phyloP scores from a whole-genome alignment of 192 early-diverging fungal genomes.

The Gamsiella multidivaricata region DNA sequence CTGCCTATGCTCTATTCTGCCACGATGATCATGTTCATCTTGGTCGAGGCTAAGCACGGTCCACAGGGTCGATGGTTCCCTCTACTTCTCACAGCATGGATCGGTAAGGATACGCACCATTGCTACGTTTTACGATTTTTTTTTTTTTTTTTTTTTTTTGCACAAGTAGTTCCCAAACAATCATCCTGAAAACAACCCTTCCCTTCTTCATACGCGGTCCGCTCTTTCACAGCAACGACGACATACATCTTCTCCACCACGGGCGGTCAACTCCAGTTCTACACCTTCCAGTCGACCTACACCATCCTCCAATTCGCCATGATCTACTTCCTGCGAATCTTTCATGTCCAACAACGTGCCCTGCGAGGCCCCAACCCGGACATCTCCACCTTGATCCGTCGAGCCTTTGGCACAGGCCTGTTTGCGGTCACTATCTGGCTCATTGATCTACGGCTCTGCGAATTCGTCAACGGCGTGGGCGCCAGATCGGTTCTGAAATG shows the following conservation, averaged over 20 bases:
- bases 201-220: too few relatives aligned
- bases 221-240: constrained; percentile 27
- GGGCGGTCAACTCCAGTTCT: constrained; percentile 22
- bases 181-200: too few relatives aligned
- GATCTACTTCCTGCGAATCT: constrained; percentile 24
- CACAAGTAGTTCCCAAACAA: too few relatives aligned
- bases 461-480: constrained; percentile 34
- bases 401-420: constrained; percentile 8
- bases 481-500: constrained; percentile 12
- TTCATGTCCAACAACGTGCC: constrained; percentile 25
- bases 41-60: constrained; percentile 54
- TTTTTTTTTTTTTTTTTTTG: background rate
- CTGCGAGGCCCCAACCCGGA: background rate
- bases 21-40: constrained; percentile 46
- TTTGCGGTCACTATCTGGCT: constrained; percentile 41
- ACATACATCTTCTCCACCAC: constrained; percentile 42
- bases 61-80: constrained; percentile 58
- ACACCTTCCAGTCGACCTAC: constrained; percentile 37
- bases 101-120: too few relatives aligned
- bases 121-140: background rate
- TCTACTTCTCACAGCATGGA: constrained; percentile 56
- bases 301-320: constrained; percentile 29
- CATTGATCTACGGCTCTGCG: constrained; percentile 39
- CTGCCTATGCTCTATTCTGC: constrained; percentile 51
- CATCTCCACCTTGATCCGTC: constrained; percentile 28